These are phyloP conservation scores for Ustilago cynodontis DNA, from an alignment of 1,284 basidiomycete genomes.

Conservation along the genomic window DNA sequence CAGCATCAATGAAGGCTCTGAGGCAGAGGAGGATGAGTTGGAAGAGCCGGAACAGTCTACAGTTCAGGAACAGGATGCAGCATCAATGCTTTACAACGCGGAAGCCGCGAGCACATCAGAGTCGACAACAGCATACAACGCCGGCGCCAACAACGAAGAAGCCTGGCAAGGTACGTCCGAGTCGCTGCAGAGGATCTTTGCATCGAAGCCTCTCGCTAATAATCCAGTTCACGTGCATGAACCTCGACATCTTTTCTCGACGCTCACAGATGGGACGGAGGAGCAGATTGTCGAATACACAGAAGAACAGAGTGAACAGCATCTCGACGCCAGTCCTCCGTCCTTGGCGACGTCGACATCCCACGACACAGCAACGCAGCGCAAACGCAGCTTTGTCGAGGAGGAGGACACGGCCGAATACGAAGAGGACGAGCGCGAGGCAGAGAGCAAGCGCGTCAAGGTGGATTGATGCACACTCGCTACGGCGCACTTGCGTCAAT, in stretches of 20 bases:
- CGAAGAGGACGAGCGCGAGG: slow-evolving; percentile 35
- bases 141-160: slow-evolving; percentile 12
- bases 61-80: background rate
- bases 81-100: slow-evolving; percentile 7
- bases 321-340: background rate
- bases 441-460: slow-evolving; percentile 48
- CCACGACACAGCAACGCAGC: slow-evolving; percentile 14
- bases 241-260: background rate
- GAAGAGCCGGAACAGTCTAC: slow-evolving; percentile 21
- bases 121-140: slow-evolving; percentile 12
- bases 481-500: background rate
- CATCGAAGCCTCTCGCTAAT: slow-evolving; percentile 6
- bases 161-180: slow-evolving; percentile 29
- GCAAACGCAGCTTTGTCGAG: slow-evolving; percentile 35
- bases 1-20: slow-evolving; percentile 25
- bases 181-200: too few relatives aligned
- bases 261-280: slow-evolving; percentile 25
- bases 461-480: slow-evolving; percentile 17
- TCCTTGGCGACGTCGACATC: slow-evolving; percentile 11
- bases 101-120: slow-evolving; percentile 16
- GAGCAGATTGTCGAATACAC: slow-evolving; percentile 55
- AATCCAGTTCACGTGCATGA: background rate
- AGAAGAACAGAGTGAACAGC: slow-evolving; percentile 26
- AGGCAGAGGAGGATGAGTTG: slow-evolving; percentile 42
- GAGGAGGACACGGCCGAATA: slow-evolving; percentile 31